Evolutionary conservation across 176 grass and related monocot genomes (phyloP), one percentile per base, ranked within the genome.

Genomic region (Cocos nucifera): DNA sequence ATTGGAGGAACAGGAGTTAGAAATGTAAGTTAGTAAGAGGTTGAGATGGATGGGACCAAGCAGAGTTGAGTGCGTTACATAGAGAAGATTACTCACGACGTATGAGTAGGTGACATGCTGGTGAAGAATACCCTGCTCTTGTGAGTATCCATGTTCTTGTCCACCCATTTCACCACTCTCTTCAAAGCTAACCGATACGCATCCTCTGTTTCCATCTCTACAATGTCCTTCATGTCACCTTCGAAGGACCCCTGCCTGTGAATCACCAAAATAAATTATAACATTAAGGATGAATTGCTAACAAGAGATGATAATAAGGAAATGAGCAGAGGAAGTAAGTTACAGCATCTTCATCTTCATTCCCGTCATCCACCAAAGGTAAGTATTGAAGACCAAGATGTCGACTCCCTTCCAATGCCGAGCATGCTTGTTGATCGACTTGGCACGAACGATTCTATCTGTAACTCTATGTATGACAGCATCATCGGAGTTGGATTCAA

Each of bases 281-380:
- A 30, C 35, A 14, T 8, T 39, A 39, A 44, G 10, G 35, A 44
- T 44, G 9, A 14, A 44, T 44, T 44, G 35, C 35, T 14, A 44
- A 14, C 35, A 27, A 53, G 15, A 67, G 21, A 67, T 17, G 10
- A 52, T n/a, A 20, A 51, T 6, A 24, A 24, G 15, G n/a, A 50
- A 51, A 17, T 7, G 2, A 56, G 3, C 5, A 21, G 59, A 30
- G 15, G 16, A 63, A 58, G 51, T 58, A 9, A 72, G 63, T 82
- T 88, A 92, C 93, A 98, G 49, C 60, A 85, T 92, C 72, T 89
- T 92, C 69, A 92, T 92, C 57, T 78, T 91, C 59, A 32, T 51
- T 17, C 87, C 79, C 4, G 84, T 80, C 84, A 88, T 92, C 93
- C 93, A 98, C 93, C 87, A 98, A 30, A 92, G 87, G 70, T 98